A percentile compares a stretch with the other conserved stretches of the same genome.
Evolutionary conservation across 768 basidiomycete species (phyloP).

Genomic region (Podaxis sp.): DNA sequence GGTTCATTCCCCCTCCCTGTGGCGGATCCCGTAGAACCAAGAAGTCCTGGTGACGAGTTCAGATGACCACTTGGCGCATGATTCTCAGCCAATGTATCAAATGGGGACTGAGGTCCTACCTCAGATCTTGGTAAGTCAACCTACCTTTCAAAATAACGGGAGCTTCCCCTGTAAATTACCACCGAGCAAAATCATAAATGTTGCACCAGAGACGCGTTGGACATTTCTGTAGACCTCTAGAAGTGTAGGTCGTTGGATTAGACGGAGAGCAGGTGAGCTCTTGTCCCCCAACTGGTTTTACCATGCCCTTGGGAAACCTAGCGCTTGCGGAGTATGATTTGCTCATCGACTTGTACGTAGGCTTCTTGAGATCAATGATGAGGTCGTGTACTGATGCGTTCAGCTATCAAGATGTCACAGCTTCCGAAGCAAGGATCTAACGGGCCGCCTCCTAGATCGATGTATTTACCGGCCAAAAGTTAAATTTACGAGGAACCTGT

Average conservation of each 20-base stretch:
- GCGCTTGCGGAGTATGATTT: background rate
- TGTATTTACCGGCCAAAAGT: background rate
- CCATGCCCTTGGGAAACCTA: too few species aligned
- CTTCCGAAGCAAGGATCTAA: background rate
- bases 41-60: slow-evolving; percentile 1
- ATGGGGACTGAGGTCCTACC: background rate
- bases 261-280: slow-evolving; percentile 1
- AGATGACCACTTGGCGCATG: background rate
- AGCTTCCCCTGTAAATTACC: background rate
- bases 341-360: background rate
- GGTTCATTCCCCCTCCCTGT: background rate
- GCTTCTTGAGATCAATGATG: background rate
- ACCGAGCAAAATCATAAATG: background rate
- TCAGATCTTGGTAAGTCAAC: background rate
- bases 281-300: background rate
- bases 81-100: background rate
- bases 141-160: background rate
- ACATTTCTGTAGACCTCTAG: background rate
- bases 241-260: background rate
- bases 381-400: background rate
- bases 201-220: background rate
- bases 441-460: background rate
- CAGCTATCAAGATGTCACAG: background rate
- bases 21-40: background rate
- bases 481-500: background rate